Percentiles rank a stretch among this genome's conserved stretches.
Conservation (phyloP, 2,329 filamentous ascomycete genomes). For the Botrytis cinerea region DNA sequence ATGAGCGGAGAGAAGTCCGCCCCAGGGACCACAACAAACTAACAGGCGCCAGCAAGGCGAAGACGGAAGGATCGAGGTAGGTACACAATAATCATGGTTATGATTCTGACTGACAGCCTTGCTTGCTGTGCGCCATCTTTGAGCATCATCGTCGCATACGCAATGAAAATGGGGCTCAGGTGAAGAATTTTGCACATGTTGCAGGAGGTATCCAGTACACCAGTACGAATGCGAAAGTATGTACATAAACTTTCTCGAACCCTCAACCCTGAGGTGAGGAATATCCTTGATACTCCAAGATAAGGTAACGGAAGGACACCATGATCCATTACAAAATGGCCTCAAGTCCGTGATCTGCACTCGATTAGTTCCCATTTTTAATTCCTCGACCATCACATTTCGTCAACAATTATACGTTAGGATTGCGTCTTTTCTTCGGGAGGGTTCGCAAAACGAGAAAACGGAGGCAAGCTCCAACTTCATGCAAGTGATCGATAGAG, state of each 20-base stretch:
- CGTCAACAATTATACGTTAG: constrained; percentile 16
- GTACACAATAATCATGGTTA: neutral
- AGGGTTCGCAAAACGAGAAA: constrained; percentile 9
- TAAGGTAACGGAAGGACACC: constrained; percentile 15
- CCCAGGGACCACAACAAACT: constrained; percentile 1
- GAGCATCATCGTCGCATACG: constrained; percentile 13
- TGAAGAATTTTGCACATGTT: constrained; percentile 20
- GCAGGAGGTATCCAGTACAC: constrained; percentile 13
- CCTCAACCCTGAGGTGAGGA: constrained; percentile 20
- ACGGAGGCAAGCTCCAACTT: constrained; percentile 12
- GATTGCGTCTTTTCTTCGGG: constrained; percentile 15
- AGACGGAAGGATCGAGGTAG: constrained; percentile 1
- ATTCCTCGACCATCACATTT: constrained; percentile 9
- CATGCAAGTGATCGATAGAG: constrained; percentile 24
- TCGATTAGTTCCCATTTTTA: constrained; percentile 3
- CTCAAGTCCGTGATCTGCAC: constrained; percentile 21
- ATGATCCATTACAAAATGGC: constrained; percentile 16
- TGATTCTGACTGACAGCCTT: constrained; percentile 9
- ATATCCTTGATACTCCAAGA: constrained; percentile 25
- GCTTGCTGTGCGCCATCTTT: constrained; percentile 9
- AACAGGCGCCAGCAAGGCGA: constrained; percentile 15
- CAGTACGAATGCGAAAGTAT: constrained; percentile 14
- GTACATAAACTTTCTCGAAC: constrained; percentile 16
- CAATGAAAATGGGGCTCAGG: constrained; percentile 20
- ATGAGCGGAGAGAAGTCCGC: constrained; percentile 16